These are phyloP conservation scores for Podospora anserina DNA, from an alignment of 495 filamentous ascomycete genomes.

Conservation along the genomic window DNA sequence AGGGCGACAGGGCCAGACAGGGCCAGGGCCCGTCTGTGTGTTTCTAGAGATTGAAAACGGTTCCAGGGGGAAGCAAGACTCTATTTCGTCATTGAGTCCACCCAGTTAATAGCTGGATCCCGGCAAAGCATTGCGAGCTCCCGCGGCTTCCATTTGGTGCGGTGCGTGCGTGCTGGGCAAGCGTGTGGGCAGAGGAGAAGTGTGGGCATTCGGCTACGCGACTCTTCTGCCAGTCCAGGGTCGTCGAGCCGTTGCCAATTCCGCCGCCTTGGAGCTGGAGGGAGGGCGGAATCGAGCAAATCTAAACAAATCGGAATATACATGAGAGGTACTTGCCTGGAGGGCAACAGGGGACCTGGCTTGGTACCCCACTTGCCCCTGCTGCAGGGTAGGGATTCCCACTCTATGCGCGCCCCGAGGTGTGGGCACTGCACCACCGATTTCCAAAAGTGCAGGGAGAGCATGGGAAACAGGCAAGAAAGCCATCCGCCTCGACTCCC, in stretches of 20 bases:
- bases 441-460: background rate
- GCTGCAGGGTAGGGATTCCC: too few relatives aligned
- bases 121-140: background rate
- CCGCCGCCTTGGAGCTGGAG: too few relatives aligned
- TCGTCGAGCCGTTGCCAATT: too few relatives aligned
- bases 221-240: conserved; percentile 17
- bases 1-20: background rate
- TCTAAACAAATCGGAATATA: too few relatives aligned
- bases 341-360: too few relatives aligned
- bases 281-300: too few relatives aligned
- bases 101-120: background rate
- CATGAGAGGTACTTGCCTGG: too few relatives aligned
- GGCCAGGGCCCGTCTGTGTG: background rate
- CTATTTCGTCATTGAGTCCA: conserved; percentile 14
- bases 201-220: background rate
- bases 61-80: background rate
- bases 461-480: background rate
- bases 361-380: too few relatives aligned
- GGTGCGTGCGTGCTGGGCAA: background rate
- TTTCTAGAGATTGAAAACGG: background rate
- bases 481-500: background rate
- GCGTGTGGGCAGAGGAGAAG: too few relatives aligned
- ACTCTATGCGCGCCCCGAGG: too few relatives aligned
- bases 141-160: background rate
- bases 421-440: too few relatives aligned